phyloP scores from a whole-genome alignment of 2,329 filamentous ascomycete species.

The Cytospora schulzeri region DNA sequence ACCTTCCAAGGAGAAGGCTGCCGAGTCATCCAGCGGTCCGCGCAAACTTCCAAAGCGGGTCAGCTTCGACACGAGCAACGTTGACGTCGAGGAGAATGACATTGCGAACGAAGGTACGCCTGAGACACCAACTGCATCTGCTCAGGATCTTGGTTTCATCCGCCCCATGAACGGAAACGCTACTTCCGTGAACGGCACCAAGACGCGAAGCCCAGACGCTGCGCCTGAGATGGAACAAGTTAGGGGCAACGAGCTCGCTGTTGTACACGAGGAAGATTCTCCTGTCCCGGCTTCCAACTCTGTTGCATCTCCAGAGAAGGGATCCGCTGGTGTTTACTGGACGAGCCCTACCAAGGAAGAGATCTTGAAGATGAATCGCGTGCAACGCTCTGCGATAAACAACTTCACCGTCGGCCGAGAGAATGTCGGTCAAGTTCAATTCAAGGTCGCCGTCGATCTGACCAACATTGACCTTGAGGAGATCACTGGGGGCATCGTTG shows the following conservation, averaged over 20 bases:
- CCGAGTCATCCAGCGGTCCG: slow-evolving; percentile 45
- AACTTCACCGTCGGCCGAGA: slow-evolving; percentile 82
- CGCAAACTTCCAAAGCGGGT: slow-evolving; percentile 79
- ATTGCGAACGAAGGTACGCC: slow-evolving; percentile 34
- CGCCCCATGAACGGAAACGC: slow-evolving; percentile 51
- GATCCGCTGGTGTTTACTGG: slow-evolving; percentile 76
- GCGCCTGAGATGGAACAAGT: slow-evolving; percentile 67
- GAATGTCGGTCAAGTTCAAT: slow-evolving; percentile 78
- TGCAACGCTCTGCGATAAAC: slow-evolving; percentile 73
- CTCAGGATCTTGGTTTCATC: slow-evolving; percentile 62
- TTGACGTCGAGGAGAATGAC: slow-evolving; percentile 48
- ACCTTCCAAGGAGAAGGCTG: slow-evolving; percentile 54
- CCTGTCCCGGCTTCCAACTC: slow-evolving; percentile 37
- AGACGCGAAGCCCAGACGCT: slow-evolving; percentile 31
- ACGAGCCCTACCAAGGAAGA: slow-evolving; percentile 77
- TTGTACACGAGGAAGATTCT: slow-evolving; percentile 73
- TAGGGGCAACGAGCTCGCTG: slow-evolving; percentile 73
- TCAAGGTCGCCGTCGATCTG: slow-evolving; percentile 81
- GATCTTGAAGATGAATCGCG: slow-evolving; percentile 76
- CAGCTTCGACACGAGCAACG: slow-evolving; percentile 77
- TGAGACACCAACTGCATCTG: slow-evolving; percentile 45
- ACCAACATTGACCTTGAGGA: slow-evolving; percentile 77
- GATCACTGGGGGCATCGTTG: slow-evolving; percentile 76
- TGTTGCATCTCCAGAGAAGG: slow-evolving; percentile 42
- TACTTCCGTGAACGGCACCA: slow-evolving; percentile 49